Base-by-base conservation (phyloP, 2,329 filamentous ascomycete genomes). In the Aspergillus sp. region DNA sequence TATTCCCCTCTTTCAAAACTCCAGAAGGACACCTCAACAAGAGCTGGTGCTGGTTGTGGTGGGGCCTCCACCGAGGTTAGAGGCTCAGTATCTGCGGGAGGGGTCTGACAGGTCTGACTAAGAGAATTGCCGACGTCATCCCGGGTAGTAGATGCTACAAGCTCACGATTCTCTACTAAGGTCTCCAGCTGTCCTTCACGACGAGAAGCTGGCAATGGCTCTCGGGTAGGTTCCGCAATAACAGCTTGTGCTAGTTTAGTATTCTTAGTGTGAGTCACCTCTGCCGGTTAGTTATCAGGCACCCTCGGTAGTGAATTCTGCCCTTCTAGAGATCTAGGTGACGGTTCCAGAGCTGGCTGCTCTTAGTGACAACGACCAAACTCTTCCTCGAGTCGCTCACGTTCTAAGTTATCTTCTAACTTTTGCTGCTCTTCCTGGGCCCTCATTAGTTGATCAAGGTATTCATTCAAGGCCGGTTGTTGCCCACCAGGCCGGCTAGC, bases 391-490 rank as follows among this genome's bases (percentile, higher is more conserved):
- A 36, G 34, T 29, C 15, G 30, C 30, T 36, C 30, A 15, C n/a
- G 34, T 32, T 33, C 34, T 32, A 36, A 24, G 26, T 32, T 8
- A 26, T 32, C 29, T 22, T 36, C 30, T 15, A 36, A 26, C 22
- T 25, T 32, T 29, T 36, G 11, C 30, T 36, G 29, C 34, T 36
- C 34, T 29, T 36, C 29, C 34, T 36, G 26, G 20, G 34, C 30
- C 26, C 30, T 36, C 30, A 32, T 31, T 19, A 36, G 24, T 22
- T 36, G 29, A 15, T 32, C 24, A 32, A 36, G 29, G 25, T 36
- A 36, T 29, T 30, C 24, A 15, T 32, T 26, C 14, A 32, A 25
- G 19, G 8, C 29, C 26, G 6, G 24, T 27, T 32, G 29, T 30
- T 30, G 29, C 29, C 29, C 29, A 30, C 29, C 29, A 20, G 29